Evolutionary conservation across 75 land plant species (phyloP).

Genomic region (Pinus taeda): DNA sequence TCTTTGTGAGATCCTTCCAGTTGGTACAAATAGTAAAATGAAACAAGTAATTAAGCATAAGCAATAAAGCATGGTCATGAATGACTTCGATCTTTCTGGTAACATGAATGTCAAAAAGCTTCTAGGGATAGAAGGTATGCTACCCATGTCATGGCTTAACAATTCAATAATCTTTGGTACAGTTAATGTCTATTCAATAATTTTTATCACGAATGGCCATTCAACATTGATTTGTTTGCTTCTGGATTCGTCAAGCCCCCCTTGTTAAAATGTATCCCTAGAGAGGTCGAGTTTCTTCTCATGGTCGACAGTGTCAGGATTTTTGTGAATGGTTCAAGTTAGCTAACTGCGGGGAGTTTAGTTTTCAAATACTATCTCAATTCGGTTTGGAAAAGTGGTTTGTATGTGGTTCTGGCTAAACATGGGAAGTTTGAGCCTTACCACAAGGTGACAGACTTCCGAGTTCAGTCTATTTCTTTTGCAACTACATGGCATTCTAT

Average conservation of each 20-base stretch:
- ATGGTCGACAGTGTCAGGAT: slow-evolving; percentile 85
- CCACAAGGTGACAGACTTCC: slow-evolving; percentile 65
- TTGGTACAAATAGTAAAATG: too few relatives aligned
- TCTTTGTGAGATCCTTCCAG: too few relatives aligned
- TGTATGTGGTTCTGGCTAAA: slow-evolving; percentile 55
- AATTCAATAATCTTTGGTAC: slow-evolving; percentile 77
- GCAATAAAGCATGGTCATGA: not conserved
- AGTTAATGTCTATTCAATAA: slow-evolving; percentile 43
- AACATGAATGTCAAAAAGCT: slow-evolving; percentile 52
- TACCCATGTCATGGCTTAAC: slow-evolving; percentile 74
- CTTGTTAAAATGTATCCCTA: slow-evolving; percentile 51
- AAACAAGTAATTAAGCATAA: too few relatives aligned
- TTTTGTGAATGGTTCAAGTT: slow-evolving; percentile 54
- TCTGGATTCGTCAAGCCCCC: slow-evolving; percentile 65
- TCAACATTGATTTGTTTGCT: slow-evolving; percentile 48
- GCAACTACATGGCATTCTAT: slow-evolving; percentile 36
- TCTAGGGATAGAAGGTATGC: slow-evolving; percentile 52
- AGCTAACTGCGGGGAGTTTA: slow-evolving; percentile 82
- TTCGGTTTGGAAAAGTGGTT: slow-evolving; percentile 57
- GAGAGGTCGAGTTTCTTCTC: slow-evolving; percentile 57
- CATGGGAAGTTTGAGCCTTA: slow-evolving; percentile 69
- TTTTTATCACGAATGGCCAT: slow-evolving; percentile 45
- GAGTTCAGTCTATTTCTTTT: slow-evolving; percentile 59
- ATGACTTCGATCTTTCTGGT: slow-evolving; percentile 9
- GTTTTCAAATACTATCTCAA: slow-evolving; percentile 63